Base-by-base conservation (phyloP, 257 asterid genomes). In the Nicotiana undulata region DNA sequence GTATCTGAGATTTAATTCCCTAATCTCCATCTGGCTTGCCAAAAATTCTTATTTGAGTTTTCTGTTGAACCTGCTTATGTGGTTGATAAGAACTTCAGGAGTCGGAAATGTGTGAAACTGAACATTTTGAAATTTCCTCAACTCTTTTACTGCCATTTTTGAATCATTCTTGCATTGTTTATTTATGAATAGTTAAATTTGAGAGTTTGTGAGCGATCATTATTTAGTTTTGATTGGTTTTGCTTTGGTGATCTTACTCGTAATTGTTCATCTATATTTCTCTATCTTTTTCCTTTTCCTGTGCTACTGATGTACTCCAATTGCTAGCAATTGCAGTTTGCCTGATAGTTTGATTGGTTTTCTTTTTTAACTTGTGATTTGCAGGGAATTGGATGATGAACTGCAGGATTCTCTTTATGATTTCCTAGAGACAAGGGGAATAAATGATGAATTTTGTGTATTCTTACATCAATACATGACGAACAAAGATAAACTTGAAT, bases 401-500 rank as follows among this genome's bases (percentile, higher is more conserved):
- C 86, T 96, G 83, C 98, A 90, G 85, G 83, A 88, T 78, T 88
- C 90, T 13, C 93, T 96, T 63, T 94, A 94, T 75, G 93, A 89
- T 72, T 96, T 87, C 91, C 86, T 94, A 63, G 98, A 91, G 90
- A 82, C 63, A 4, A 93, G 98, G 88, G 97, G 97, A 79, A 77
- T 96, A 82, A 91, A 88, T 13, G 98, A 94, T 40, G 84, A 85
- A 7, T 88, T 96, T 84, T 92, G 93, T 51, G 92, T 65, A 66
- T 92, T 89, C 87, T 84, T 96, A 90, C 97, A 94, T 85, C 81
- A 55, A 18, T 90, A 88, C 74, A 89, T 91, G 91, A 85, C 44
- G 83, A 86, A 89, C 92, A 96, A 96, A 86, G 98, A 91, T 83
- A 92, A 88, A 89, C 89, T 79, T 29, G 98, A 94, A 85, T 94